Base-by-base conservation (phyloP, 1,284 basidiomycete genomes). In the Sporisorium scitamineum region DNA sequence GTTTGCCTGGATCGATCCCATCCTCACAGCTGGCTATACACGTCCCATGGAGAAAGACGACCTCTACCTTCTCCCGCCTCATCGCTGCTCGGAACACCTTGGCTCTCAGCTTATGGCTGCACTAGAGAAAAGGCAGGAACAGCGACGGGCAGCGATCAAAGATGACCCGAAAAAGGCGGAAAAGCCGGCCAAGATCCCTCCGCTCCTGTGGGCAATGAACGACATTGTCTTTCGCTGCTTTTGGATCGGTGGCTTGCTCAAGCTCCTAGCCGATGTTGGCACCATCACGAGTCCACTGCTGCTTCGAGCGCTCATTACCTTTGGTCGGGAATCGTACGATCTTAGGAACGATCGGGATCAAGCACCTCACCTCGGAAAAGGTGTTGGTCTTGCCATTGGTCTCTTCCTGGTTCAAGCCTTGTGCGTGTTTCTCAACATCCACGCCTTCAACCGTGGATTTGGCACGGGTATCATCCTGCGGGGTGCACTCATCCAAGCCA, bases 341-440 rank as follows among this genome's bases (percentile, higher is more conserved):
- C 16, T 90, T 89, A 0, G 82, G 72, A 89, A 50, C 83, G 0
- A 53, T 9, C 34, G 92, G 5, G 59, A 48, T 22, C 54, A 51
- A 45, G 61, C 61, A 3, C 56, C 61, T 24, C 32, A 42, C 48
- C 39, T 93, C 34, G 92, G 93, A 3, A 85, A 86, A 50, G 94
- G 94, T 10, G 87, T 95, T 20, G 94, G 93, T 4, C 88, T 93
- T 37, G 89, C 91, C 3, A 88, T 95, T 68, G 90, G 87, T 16
- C 54, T 78, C 9, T 77, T 65, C 51, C 39, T 69, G 10, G 54
- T 76, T 31, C 71, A 78, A n/a, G 56, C 59, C 8, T n/a, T 72
- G 27, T 55, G 66, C 32, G 68, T 71, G 42, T 55, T 78, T 9
- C 45, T 70, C 54, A 78, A 71, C 53, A 72, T 72, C 2, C 73